phyloP scores from a whole-genome alignment of 2,329 filamentous ascomycete species.

The Curvularia spicifera region DNA sequence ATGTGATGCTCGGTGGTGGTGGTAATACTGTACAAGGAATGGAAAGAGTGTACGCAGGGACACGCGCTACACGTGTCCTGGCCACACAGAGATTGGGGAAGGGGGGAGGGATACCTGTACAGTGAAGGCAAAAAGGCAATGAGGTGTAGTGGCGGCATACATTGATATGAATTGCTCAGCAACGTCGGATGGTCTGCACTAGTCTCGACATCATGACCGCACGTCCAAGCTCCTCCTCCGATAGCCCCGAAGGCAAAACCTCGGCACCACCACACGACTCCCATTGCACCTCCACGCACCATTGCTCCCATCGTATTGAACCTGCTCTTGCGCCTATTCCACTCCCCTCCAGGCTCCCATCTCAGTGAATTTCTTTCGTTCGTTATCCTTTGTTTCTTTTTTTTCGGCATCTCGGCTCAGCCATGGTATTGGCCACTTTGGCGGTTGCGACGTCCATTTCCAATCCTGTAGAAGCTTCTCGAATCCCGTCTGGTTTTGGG shows the following conservation, averaged over 20 bases:
- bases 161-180: constrained; percentile 26
- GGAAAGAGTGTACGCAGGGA: constrained; percentile 1
- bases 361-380: not conserved
- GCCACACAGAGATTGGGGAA: constrained; percentile 8
- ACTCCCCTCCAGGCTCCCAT: not conserved
- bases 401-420: not conserved
- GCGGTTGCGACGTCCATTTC: constrained; percentile 3
- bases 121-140: constrained; percentile 9
- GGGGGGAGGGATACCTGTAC: constrained; percentile 16
- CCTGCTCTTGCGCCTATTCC: not conserved
- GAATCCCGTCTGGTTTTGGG: constrained; percentile 7
- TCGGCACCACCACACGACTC: constrained; percentile 19
- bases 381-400: not conserved
- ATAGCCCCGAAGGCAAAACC: constrained; percentile 26
- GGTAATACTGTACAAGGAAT: constrained; percentile 14
- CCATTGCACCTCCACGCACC: not conserved
- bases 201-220: constrained; percentile 36
- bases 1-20: constrained; percentile 14
- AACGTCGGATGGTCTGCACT: constrained; percentile 12
- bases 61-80: constrained; percentile 14
- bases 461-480: constrained; percentile 11
- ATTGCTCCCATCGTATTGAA: too few species aligned
- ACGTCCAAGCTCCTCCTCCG: constrained; percentile 33
- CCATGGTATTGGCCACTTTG: not conserved
- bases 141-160: constrained; percentile 22